Percentiles rank a stretch among this genome's conserved stretches.
Conservation (phyloP, 257 asterid genomes). For the Striga asiatica region DNA sequence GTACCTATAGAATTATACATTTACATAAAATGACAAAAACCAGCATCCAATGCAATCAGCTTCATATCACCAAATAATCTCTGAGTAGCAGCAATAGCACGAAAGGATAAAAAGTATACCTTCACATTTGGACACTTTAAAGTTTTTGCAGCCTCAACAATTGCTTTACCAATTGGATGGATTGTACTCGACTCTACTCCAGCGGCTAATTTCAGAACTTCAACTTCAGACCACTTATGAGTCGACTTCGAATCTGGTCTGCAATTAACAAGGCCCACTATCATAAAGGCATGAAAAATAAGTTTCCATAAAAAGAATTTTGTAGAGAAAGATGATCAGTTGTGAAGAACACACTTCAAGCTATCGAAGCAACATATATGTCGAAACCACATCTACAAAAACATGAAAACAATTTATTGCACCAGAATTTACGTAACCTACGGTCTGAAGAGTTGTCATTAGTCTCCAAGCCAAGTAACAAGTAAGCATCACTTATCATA, state of each 20-base stretch:
- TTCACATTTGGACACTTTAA: constrained; percentile 39
- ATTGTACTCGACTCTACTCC: constrained; percentile 91
- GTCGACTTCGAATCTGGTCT: constrained; percentile 38
- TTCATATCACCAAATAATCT: constrained; percentile 2
- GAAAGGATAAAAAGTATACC: constrained; percentile 38
- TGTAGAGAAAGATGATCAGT: neutral
- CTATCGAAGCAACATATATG: too few species aligned
- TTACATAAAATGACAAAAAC: too few species aligned
- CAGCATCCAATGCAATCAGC: neutral
- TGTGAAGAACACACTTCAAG: neutral
- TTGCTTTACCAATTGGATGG: constrained; percentile 98
- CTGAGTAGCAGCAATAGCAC: constrained; percentile 9
- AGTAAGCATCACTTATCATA: too few species aligned
- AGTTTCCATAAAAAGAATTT: too few species aligned
- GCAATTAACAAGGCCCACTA: constrained; percentile 26
- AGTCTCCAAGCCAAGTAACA: too few species aligned
- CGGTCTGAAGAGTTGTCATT: too few species aligned
- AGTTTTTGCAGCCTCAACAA: constrained; percentile 74
- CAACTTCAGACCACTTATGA: constrained; percentile 66
- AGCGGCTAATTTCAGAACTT: constrained; percentile 77
- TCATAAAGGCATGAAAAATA: constrained; percentile 12
- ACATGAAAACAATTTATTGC: neutral
- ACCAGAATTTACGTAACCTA: neutral
- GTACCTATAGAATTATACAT: too few species aligned
- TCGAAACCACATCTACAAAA: constrained; percentile 16